These are phyloP conservation scores for Tricholoma flavovirens DNA, from an alignment of 768 basidiomycete species.

Conservation along the genomic window DNA sequence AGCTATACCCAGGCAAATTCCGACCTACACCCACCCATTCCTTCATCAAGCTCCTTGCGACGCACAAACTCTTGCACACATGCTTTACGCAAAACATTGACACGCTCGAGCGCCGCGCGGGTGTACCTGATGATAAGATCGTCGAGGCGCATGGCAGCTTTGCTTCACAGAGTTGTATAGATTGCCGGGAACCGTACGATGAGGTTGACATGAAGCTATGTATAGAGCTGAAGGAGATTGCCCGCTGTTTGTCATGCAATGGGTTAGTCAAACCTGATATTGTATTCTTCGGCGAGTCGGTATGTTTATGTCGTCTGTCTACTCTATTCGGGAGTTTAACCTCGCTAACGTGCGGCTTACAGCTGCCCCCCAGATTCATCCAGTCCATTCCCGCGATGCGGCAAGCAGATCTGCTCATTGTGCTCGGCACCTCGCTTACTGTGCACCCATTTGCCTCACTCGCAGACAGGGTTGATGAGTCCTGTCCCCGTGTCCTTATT, in stretches of 20 bases:
- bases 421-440: conserved; percentile 86
- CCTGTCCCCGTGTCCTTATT: conserved; percentile 80
- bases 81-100: conserved; percentile 94
- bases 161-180: conserved; percentile 77
- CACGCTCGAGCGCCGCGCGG: conserved; percentile 82
- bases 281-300: conserved; percentile 85
- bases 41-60: conserved; percentile 77
- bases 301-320: conserved; percentile 27
- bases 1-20: conserved; percentile 87
- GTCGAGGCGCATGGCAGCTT: conserved; percentile 98
- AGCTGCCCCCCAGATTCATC: conserved; percentile 76
- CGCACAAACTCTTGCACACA: conserved; percentile 60
- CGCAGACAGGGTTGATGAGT: conserved; percentile 40
- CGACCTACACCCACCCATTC: conserved; percentile 87
- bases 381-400: conserved; percentile 43
- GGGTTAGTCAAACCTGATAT: conserved; percentile 92
- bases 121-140: conserved; percentile 66
- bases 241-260: conserved; percentile 57
- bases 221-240: conserved; percentile 57
- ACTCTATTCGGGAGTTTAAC: background rate
- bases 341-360: background rate
- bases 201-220: conserved; percentile 61
- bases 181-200: conserved; percentile 57
- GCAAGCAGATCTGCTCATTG: conserved; percentile 80
- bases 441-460: conserved; percentile 87